Conservation (phyloP, 305 asterid genomes). For the Fraxinus greggii region DNA sequence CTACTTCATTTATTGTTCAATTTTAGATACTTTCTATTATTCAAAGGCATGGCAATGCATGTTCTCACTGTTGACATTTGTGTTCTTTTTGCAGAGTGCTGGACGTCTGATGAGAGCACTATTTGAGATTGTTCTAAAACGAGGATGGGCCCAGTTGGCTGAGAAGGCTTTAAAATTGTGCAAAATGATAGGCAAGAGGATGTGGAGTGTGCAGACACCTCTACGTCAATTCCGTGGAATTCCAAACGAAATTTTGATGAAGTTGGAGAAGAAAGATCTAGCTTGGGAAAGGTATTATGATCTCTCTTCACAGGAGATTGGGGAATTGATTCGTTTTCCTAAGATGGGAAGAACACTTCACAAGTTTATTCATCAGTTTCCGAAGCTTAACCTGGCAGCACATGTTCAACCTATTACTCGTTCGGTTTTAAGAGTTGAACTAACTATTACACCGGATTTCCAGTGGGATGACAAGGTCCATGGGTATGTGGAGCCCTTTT, state of each 20-base stretch:
- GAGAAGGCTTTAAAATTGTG: slow-evolving; percentile 89
- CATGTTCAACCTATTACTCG: slow-evolving; percentile 94
- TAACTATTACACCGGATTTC: slow-evolving; percentile 84
- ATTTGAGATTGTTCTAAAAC: slow-evolving; percentile 82
- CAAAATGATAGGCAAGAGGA: slow-evolving; percentile 89
- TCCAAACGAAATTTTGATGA: slow-evolving; percentile 75
- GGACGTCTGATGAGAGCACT: slow-evolving; percentile 91
- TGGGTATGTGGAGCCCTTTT: slow-evolving; percentile 96
- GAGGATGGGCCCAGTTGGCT: slow-evolving; percentile 90
- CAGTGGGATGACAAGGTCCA: slow-evolving; percentile 97
- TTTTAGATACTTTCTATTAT: background rate
- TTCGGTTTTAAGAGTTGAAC: slow-evolving; percentile 77
- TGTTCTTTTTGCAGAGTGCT: slow-evolving; percentile 70
- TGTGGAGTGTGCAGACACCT: slow-evolving; percentile 99
- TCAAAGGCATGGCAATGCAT: background rate
- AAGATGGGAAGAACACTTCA: slow-evolving; percentile 81
- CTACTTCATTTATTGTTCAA: background rate
- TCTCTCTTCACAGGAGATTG: slow-evolving; percentile 86
- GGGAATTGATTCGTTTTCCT: slow-evolving; percentile 73
- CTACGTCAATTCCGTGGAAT: slow-evolving; percentile 94
- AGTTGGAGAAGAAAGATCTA: slow-evolving; percentile 86
- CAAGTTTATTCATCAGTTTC: slow-evolving; percentile 86
- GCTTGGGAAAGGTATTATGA: slow-evolving; percentile 95
- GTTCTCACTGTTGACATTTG: background rate
- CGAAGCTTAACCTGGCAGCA: slow-evolving; percentile 83